phyloP scores from a whole-genome alignment of 352 stramenopile species.

The Phytophthora rubi region DNA sequence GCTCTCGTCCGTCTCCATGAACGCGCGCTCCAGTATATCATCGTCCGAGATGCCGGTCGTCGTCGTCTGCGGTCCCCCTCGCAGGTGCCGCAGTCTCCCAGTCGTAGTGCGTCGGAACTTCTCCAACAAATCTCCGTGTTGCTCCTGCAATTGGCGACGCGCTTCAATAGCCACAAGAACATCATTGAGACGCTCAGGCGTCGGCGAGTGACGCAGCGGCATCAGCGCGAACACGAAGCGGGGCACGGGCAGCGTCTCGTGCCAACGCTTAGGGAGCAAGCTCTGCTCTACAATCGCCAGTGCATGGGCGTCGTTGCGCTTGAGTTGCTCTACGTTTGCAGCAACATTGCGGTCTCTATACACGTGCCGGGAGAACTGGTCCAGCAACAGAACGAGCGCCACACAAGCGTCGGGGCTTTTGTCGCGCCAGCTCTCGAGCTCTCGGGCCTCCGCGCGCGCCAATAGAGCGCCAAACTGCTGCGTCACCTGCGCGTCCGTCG shows the following conservation, averaged over 20 bases:
- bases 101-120: constrained; percentile 88
- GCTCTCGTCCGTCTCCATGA: constrained; percentile 68
- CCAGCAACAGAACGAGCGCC: constrained; percentile 84
- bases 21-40: constrained; percentile 74
- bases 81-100: constrained; percentile 66
- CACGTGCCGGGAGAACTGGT: constrained; percentile 89
- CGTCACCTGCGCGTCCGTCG: constrained; percentile 50
- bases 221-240: constrained; percentile 87
- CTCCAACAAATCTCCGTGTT: constrained; percentile 70
- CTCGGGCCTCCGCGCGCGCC: constrained; percentile 43
- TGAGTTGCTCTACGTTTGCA: constrained; percentile 19
- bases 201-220: constrained; percentile 84
- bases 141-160: constrained; percentile 48
- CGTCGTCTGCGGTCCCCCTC: constrained; percentile 25
- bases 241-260: constrained; percentile 56
- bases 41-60: constrained; percentile 47
- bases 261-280: constrained; percentile 55
- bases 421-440: constrained; percentile 58
- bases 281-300: constrained; percentile 49
- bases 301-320: constrained; percentile 59
- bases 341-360: constrained; percentile 50
- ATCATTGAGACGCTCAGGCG: constrained; percentile 53
- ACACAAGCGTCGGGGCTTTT: constrained; percentile 51
- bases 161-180: constrained; percentile 64
- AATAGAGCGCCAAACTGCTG: constrained; percentile 49